Percentiles rank a stretch among this genome's conserved stretches.
These are phyloP conservation scores for Tolypocladium inflatum DNA, from an alignment of 2,329 filamentous ascomycete species.

Conservation along the genomic window DNA sequence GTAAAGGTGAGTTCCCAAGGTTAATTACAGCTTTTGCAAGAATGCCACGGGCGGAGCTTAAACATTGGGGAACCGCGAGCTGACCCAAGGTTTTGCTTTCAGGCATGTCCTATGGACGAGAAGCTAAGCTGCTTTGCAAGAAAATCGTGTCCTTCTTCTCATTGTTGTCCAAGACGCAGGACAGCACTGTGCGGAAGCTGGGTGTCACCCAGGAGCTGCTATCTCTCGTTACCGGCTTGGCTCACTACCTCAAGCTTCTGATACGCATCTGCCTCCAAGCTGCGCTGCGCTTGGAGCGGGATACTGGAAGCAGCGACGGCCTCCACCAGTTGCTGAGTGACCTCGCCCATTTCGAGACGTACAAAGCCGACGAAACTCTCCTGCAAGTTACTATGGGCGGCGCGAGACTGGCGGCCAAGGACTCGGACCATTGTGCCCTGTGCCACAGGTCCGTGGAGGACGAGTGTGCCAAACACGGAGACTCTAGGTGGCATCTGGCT, in stretches of 20 bases:
- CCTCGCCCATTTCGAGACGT: slow-evolving; percentile 70
- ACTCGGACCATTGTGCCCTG: slow-evolving; percentile 73
- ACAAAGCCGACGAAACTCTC: slow-evolving; percentile 62
- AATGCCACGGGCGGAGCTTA: neutral
- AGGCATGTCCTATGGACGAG: slow-evolving; percentile 85
- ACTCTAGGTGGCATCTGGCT: slow-evolving; percentile 73
- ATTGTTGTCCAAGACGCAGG: slow-evolving; percentile 86
- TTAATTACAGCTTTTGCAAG: neutral
- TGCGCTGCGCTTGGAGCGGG: slow-evolving; percentile 80
- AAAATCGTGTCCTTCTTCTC: slow-evolving; percentile 99
- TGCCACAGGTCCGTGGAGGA: slow-evolving; percentile 90
- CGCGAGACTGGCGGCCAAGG: slow-evolving; percentile 58
- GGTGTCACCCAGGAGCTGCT: slow-evolving; percentile 97
- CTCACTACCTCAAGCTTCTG: slow-evolving; percentile 93
- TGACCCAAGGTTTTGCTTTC: neutral
- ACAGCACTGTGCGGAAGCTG: slow-evolving; percentile 78
- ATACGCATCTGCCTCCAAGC: slow-evolving; percentile 96
- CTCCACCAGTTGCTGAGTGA: slow-evolving; percentile 77
- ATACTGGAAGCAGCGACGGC: slow-evolving; percentile 63
- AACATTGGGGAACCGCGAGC: neutral
- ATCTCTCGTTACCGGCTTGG: slow-evolving; percentile 90
- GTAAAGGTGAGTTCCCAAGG: slow-evolving; percentile 56
- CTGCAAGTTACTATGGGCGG: slow-evolving; percentile 58
- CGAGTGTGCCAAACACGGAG: slow-evolving; percentile 69
- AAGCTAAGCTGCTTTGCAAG: slow-evolving; percentile 98